These are phyloP conservation scores for Colletotrichum higginsianum DNA, from an alignment of 2,329 filamentous ascomycete genomes.

Conservation along the genomic window DNA sequence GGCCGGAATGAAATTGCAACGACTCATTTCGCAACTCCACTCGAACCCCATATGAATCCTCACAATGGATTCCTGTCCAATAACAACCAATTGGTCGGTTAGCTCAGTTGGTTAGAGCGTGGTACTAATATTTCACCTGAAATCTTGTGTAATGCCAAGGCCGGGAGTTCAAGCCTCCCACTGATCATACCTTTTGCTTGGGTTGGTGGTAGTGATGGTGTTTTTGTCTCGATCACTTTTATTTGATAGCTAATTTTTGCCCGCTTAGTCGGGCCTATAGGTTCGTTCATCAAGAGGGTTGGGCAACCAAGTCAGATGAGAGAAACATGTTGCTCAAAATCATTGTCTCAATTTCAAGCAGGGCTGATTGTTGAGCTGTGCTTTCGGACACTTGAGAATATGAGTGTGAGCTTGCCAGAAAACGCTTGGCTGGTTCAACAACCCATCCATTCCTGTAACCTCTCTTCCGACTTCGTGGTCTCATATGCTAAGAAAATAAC, in stretches of 20 bases:
- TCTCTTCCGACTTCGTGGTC: too few species aligned
- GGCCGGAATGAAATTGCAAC: neutral
- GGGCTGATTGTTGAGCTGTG: too few species aligned
- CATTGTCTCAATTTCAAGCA: too few species aligned
- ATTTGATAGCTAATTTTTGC: neutral
- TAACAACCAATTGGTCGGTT: slow-evolving; percentile 29
- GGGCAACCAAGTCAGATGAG: too few species aligned
- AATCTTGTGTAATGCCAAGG: slow-evolving; percentile 40
- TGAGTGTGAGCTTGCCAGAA: too few species aligned
- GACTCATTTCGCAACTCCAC: slow-evolving; percentile 27
- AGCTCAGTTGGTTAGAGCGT: slow-evolving; percentile 43
- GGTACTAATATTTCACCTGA: slow-evolving; percentile 40
- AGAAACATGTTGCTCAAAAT: too few species aligned
- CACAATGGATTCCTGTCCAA: fast-evolving
- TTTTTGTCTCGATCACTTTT: neutral
- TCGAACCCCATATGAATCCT: neutral
- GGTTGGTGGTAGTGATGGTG: too few species aligned
- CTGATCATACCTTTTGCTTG: slow-evolving; percentile 31
- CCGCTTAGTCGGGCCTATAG: neutral
- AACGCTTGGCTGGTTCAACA: too few species aligned
- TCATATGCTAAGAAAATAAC: too few species aligned
- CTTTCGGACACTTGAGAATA: too few species aligned
- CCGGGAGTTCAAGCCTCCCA: slow-evolving; percentile 42
- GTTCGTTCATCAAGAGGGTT: too few species aligned
- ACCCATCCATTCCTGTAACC: too few species aligned